Percentiles rank a stretch among this genome's conserved stretches.
These are phyloP conservation scores for Penicillium sp. DNA, from an alignment of 2,329 filamentous ascomycete species.

Conservation along the genomic window DNA sequence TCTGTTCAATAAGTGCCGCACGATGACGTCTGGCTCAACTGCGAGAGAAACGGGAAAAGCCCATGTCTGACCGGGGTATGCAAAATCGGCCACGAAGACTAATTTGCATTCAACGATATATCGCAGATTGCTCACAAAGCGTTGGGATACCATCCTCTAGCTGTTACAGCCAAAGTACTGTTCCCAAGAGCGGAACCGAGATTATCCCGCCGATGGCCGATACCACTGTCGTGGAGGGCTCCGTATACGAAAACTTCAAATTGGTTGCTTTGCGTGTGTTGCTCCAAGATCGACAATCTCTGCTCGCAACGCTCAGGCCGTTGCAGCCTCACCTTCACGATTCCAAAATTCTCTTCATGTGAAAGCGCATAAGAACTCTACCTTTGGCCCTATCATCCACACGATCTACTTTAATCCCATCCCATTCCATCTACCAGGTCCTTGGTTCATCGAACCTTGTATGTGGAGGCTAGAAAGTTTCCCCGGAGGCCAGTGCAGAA, in stretches of 20 bases:
- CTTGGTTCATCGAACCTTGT: conserved; percentile 15
- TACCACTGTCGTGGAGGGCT: neutral
- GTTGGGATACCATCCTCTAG: neutral
- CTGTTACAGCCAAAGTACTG: neutral
- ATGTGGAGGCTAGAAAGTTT: conserved; percentile 7
- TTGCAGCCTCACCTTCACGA: conserved; percentile 5
- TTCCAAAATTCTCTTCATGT: too few species aligned
- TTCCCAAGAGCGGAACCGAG: neutral
- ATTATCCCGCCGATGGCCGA: neutral
- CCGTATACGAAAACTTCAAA: neutral
- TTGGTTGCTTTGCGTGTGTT: neutral
- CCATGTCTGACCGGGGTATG: neutral
- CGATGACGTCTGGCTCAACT: neutral
- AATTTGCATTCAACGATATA: neutral
- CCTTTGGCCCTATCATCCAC: neutral
- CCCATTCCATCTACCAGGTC: conserved; percentile 26
- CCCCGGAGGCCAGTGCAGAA: conserved; percentile 8
- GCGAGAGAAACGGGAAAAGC: neutral
- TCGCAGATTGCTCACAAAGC: neutral
- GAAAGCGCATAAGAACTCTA: neutral
- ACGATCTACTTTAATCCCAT: conserved; percentile 16
- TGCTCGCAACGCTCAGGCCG: conserved; percentile 1
- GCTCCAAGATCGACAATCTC: neutral
- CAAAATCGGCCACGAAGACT: neutral
- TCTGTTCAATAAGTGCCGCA: neutral